Conservation (phyloP, 306 rosid species). For the Medicago arabica region DNA sequence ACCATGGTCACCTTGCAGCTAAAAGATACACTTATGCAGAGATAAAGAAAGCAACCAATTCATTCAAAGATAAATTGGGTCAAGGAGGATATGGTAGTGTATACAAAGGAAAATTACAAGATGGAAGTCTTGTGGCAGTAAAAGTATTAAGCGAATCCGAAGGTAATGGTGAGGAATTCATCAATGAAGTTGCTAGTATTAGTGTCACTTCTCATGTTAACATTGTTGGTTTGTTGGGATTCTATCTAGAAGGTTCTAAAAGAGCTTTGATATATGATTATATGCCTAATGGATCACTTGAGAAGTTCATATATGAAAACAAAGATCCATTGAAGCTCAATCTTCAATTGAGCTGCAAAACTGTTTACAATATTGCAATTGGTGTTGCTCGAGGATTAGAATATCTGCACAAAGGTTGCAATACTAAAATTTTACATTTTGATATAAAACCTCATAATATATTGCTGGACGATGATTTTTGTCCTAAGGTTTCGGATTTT, state of each 20-base stretch:
- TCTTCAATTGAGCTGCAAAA: conserved; percentile 41
- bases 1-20: conserved; percentile 43
- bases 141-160: conserved; percentile 42
- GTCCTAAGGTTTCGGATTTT: conserved; percentile 53
- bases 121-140: conserved; percentile 45
- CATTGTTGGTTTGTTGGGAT: conserved; percentile 31
- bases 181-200: conserved; percentile 38
- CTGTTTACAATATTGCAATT: conserved; percentile 41
- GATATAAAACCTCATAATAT: conserved; percentile 62
- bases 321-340: background rate
- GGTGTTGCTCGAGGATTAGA: conserved; percentile 58
- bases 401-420: conserved; percentile 52
- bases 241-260: conserved; percentile 19
- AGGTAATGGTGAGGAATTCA: conserved; percentile 48
- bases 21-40: conserved; percentile 49
- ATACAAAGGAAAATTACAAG: conserved; percentile 41
- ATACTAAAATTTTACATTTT: conserved; percentile 53
- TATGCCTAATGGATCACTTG: conserved; percentile 59
- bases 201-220: conserved; percentile 48
- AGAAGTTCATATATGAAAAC: conserved; percentile 49
- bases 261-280: conserved; percentile 49
- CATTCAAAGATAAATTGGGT: conserved; percentile 50
- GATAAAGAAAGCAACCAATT: conserved; percentile 47
- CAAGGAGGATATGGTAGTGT: conserved; percentile 52
- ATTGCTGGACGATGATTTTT: conserved; percentile 41